Evolutionary conservation across 1,139 yeast genomes (phyloP), one percentile per base, ranked within the genome.

Genomic region (Yamadazyma mexicana): DNA sequence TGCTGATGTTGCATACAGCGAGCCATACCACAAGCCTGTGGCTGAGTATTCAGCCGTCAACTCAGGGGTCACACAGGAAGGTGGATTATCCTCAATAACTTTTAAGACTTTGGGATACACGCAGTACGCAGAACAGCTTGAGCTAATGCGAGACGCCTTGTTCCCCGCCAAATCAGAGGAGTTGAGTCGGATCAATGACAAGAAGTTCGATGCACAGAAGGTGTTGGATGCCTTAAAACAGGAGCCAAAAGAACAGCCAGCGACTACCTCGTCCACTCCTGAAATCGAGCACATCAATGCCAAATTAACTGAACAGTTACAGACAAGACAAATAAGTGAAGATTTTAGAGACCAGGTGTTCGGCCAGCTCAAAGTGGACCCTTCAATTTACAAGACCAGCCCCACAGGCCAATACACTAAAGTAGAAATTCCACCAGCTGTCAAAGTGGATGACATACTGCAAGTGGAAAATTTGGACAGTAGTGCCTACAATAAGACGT

Each of bases 61-160:
- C 34, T 68, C 67, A 40, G 77, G 77, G 2, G 55, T 66, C n/a
- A 69, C 76, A 0, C 58, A 56, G 12, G 73, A 71, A 47, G 73
- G 73, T 9, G 77, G 77, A n/a, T 56, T 72, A 25, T 62, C 61
- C 31, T 66, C 75, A 3, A 57, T 72, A 40, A 69, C 77, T 0
- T 69, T 67, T 50, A 72, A 72, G 46, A 65, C 76, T 1, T 58
- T 70, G 16, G 66, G 61, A 17, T 66, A 70, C 40, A 66, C 66
- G 16, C 56, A 59, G 38, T 61, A 62, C 29, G 66, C 68, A 16
- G 76, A 72, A 40, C 65, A 62, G 38, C 50, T 59, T 34, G 72
- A 68, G 38, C 53, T 64, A 51, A 59, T 69, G 52, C 53, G 57
- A 24, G 54, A 51, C 33, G 50, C 51, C 2, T 42, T 58, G 16